Evolutionary conservation across 352 stramenopile species (phyloP), one percentile per base, ranked within the genome.

Genomic region (Globisporangium nagaii): DNA sequence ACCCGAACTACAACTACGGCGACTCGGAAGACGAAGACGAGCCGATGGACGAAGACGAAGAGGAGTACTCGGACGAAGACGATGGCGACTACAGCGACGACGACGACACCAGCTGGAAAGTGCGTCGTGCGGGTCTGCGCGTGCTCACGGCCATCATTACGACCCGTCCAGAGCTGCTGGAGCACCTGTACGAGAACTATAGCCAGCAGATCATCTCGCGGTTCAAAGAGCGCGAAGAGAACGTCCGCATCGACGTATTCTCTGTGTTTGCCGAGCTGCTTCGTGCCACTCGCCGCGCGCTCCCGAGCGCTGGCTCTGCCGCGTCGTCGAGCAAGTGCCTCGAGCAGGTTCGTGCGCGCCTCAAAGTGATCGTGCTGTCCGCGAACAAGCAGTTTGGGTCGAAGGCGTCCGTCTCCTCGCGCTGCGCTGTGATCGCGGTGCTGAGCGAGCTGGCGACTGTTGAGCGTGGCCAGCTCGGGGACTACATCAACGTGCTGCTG

Each of bases 1-100:
- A 99, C 63, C 96, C 97, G 0, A 99, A 99, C 70, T 99, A 99
- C 76, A 96, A 93, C 62, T 99, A 99, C 56, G 95, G 90, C 20
- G 88, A 96, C 53, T 94, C 92, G 24, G 89, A 96, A 20, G 88
- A 98, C 30, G 86, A 94, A 59, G 90, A 89, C 31, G 88, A 92
- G 45, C 72, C 79, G 12, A 86, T 90, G 50, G 87, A 95, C 32
- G 83, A 95, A 13, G 85, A 95, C 20, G 81, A 90, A 13, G 85
- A 93, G 30, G 73, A 86, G 46, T 91, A 84, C 51, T 86, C 80
- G 32, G 70, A 81, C 20, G 84, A 94, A 10, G 78, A 82, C 9
- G 84, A 95, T 15, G 86, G 91, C 12, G 88, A 96, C 59, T 96
- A 96, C 65, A 95, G 89, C 60, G 86, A 96, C 59, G 91, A 98